phyloP scores from a whole-genome alignment of 352 stramenopile species.

The Globisporangium solare region DNA sequence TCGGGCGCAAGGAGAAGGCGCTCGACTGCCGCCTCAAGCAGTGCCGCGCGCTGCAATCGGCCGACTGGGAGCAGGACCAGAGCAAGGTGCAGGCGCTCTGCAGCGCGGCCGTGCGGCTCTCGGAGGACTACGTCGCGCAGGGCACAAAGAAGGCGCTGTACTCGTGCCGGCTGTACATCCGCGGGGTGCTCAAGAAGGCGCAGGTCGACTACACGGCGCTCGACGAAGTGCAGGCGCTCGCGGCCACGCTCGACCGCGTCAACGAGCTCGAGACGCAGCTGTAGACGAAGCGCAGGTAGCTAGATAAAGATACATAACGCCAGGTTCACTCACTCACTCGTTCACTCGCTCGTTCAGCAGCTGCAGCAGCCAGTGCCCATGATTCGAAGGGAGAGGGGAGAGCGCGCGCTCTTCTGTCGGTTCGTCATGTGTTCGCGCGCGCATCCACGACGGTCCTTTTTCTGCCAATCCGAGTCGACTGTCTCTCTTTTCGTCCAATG shows the following conservation, averaged over 20 bases:
- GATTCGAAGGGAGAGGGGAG: too few species aligned
- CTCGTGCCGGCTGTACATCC: constrained; percentile 70
- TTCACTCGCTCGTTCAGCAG: too few species aligned
- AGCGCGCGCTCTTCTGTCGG: too few species aligned
- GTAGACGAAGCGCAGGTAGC: background rate
- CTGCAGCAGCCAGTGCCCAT: too few species aligned
- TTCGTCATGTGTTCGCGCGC: constrained; percentile 15
- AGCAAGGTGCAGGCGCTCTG: constrained; percentile 56
- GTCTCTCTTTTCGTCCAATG: background rate
- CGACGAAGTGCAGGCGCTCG: constrained; percentile 41
- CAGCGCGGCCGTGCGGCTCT: constrained; percentile 40
- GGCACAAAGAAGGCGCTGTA: constrained; percentile 79
- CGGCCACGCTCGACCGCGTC: constrained; percentile 45
- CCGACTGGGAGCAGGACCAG: constrained; percentile 66
- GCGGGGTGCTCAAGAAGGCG: constrained; percentile 72
- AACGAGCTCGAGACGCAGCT: constrained; percentile 49
- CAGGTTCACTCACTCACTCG: too few species aligned
- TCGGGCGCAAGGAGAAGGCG: constrained; percentile 57
- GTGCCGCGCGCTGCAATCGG: constrained; percentile 63
- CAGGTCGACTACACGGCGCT: constrained; percentile 60
- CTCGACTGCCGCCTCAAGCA: constrained; percentile 78
- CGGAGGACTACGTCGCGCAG: constrained; percentile 61
- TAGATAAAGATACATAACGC: background rate
- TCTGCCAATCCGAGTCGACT: background rate
- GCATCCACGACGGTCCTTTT: background rate